These are phyloP conservation scores for Sphaerosporella brunnea DNA, from an alignment of 495 filamentous ascomycete genomes.

Conservation along the genomic window DNA sequence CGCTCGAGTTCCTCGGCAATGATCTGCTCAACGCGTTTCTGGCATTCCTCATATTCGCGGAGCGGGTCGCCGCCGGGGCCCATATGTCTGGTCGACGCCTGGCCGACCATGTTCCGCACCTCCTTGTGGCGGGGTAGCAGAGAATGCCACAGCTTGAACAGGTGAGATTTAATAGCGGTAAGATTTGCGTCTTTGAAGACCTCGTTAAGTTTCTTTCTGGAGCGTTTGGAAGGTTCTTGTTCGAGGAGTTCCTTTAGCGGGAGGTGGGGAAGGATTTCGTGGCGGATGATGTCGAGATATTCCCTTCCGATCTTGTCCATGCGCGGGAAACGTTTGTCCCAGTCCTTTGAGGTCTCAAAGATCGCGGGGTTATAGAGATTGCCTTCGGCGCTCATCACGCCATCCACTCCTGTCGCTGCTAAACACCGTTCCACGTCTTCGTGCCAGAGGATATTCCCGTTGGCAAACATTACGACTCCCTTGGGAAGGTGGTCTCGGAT, in stretches of 20 bases:
- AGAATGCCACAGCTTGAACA: conserved; percentile 78
- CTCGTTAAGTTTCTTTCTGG: conserved; percentile 28
- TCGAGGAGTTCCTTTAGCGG: conserved; percentile 28
- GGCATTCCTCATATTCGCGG: conserved; percentile 49
- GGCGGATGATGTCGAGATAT: conserved; percentile 77
- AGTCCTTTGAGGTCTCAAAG: conserved; percentile 69
- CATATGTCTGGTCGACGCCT: conserved; percentile 32
- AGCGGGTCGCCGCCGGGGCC: conserved; percentile 38
- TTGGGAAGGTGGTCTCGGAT: conserved; percentile 66
- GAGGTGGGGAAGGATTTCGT: conserved; percentile 54
- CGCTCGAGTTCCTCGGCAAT: conserved; percentile 50
- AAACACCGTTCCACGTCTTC: conserved; percentile 68
- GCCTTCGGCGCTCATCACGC: conserved; percentile 87
- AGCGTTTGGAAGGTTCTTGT: conserved; percentile 25
- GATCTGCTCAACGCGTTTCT: conserved; percentile 47
- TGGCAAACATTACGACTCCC: conserved; percentile 88
- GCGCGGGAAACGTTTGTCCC: conserved; percentile 79
- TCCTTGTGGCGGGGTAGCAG: conserved; percentile 59
- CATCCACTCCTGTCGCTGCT: conserved; percentile 73
- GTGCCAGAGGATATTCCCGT: conserved; percentile 77
- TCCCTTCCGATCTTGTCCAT: conserved; percentile 73
- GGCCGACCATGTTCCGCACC: conserved; percentile 59
- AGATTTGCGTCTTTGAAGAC: conserved; percentile 48
- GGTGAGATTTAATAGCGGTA: conserved; percentile 70
- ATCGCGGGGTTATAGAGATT: conserved; percentile 81